A percentile compares a stretch with the other conserved stretches of the same genome.
Evolutionary conservation across 306 rosid genomes (phyloP).

Genomic region (Acacia acuminata): DNA sequence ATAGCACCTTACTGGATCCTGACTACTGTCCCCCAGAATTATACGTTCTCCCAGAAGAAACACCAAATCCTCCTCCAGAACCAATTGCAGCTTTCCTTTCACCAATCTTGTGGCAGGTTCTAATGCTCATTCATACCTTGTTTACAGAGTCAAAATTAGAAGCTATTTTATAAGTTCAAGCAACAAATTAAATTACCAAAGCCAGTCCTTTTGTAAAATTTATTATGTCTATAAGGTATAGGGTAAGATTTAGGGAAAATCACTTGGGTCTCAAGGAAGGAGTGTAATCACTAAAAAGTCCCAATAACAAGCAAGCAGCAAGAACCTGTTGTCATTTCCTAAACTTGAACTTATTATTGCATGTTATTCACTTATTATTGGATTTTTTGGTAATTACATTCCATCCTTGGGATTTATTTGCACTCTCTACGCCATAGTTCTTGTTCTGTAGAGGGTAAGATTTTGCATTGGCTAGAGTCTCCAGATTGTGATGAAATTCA

Average conservation of each 20-base stretch:
- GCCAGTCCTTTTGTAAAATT: not conserved
- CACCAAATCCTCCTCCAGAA: constrained; percentile 91
- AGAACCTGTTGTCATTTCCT: no score
- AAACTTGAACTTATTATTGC: no score
- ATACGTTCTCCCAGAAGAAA: constrained; percentile 88
- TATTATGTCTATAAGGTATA: not conserved
- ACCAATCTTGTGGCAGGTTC: constrained; percentile 95
- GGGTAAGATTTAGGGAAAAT: constrained; percentile 2
- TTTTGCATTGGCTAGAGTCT: constrained; percentile 11
- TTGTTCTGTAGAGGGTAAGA: not conserved
- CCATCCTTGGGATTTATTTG: not conserved
- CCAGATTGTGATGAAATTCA: constrained; percentile 9
- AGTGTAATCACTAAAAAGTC: no score
- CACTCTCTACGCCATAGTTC: not conserved
- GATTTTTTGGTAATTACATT: no score
- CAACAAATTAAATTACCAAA: not conserved
- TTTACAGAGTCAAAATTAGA: constrained; percentile 15
- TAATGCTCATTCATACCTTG: constrained; percentile 29
- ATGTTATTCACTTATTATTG: no score
- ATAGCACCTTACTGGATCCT: constrained; percentile 77
- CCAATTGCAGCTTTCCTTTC: constrained; percentile 93
- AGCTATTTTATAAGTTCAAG: constrained; percentile 16
- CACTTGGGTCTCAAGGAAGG: no score
- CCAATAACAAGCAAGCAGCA: no score
- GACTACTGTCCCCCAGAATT: constrained; percentile 90